Conservation (phyloP, 2,329 filamentous ascomycete genomes). For the Botrytis paeoniae region DNA sequence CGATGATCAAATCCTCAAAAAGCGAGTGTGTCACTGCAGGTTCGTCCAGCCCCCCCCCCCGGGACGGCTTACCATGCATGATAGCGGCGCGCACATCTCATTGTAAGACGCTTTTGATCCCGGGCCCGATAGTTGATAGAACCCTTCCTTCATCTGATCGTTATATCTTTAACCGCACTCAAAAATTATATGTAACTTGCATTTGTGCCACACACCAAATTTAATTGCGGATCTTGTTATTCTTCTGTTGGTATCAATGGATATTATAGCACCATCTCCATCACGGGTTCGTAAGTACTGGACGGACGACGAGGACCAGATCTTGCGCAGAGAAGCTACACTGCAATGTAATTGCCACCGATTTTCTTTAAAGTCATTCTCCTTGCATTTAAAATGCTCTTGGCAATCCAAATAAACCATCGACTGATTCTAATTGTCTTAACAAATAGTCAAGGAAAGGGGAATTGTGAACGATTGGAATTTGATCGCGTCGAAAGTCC, state of each 20-base stretch:
- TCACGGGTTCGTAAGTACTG: conserved; percentile 15
- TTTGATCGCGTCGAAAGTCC: conserved; percentile 15
- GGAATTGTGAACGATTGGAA: conserved; percentile 16
- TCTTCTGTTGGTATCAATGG: conserved; percentile 15
- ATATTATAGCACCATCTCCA: conserved; percentile 10
- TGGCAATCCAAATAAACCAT: background rate
- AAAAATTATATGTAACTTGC: conserved; percentile 14
- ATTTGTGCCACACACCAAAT: conserved; percentile 15
- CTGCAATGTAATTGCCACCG: conserved; percentile 13
- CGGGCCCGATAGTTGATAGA: conserved; percentile 13
- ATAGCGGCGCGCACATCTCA: background rate
- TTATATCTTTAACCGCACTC: conserved; percentile 13
- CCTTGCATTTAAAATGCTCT: background rate
- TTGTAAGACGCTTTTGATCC: conserved; percentile 10
- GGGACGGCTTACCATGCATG: conserved; percentile 7
- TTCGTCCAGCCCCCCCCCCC: conserved; percentile 9
- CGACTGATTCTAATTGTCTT: background rate
- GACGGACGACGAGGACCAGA: conserved; percentile 13
- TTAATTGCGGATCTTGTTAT: conserved; percentile 12
- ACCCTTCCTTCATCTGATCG: conserved; percentile 14
- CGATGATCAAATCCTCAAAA: conserved; percentile 7
- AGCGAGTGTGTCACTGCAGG: conserved; percentile 1
- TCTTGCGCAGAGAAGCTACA: conserved; percentile 14
- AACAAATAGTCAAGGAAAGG: conserved; percentile 7
- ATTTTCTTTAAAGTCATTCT: background rate